These are phyloP conservation scores for Globisporangium nodosum DNA, from an alignment of 352 stramenopile genomes.

Conservation along the genomic window DNA sequence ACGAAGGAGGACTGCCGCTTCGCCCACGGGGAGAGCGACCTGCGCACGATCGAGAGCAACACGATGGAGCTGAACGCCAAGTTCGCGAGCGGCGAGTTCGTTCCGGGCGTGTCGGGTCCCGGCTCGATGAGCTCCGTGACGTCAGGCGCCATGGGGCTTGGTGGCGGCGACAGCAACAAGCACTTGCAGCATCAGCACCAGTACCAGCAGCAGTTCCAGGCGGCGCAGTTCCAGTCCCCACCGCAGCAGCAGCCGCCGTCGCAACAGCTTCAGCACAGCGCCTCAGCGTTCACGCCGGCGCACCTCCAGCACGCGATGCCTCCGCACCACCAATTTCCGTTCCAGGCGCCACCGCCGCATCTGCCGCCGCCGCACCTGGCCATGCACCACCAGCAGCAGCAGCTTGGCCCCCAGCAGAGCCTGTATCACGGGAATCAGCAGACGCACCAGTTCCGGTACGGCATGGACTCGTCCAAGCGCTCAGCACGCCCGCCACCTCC, in stretches of 20 bases:
- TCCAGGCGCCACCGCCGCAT: conserved; percentile 19
- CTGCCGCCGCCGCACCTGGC: conserved; percentile 15
- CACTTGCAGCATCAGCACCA: conserved; percentile 58
- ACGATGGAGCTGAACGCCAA: conserved; percentile 58
- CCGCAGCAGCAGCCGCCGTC: conserved; percentile 13
- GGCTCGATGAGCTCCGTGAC: background rate
- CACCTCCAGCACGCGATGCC: conserved; percentile 9
- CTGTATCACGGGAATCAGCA: conserved; percentile 27
- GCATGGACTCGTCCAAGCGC: conserved; percentile 42
- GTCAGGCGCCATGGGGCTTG: background rate
- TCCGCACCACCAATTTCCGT: conserved; percentile 16
- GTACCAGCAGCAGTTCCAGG: conserved; percentile 56
- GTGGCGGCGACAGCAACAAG: conserved; percentile 25
- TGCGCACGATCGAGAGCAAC: conserved; percentile 82
- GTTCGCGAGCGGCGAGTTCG: conserved; percentile 24
- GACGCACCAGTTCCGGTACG: conserved; percentile 53
- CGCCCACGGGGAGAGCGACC: conserved; percentile 72
- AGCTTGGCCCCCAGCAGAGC: conserved; percentile 18
- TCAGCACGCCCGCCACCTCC: conserved; percentile 15
- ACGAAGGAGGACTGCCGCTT: conserved; percentile 85
- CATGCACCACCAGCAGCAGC: conserved; percentile 23
- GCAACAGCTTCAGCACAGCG: conserved; percentile 13
- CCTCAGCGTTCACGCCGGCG: conserved; percentile 11
- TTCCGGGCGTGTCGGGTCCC: background rate
- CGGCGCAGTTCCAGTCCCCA: conserved; percentile 13